phyloP scores from a whole-genome alignment of 257 asterid species.

The Capsicum chinense region DNA sequence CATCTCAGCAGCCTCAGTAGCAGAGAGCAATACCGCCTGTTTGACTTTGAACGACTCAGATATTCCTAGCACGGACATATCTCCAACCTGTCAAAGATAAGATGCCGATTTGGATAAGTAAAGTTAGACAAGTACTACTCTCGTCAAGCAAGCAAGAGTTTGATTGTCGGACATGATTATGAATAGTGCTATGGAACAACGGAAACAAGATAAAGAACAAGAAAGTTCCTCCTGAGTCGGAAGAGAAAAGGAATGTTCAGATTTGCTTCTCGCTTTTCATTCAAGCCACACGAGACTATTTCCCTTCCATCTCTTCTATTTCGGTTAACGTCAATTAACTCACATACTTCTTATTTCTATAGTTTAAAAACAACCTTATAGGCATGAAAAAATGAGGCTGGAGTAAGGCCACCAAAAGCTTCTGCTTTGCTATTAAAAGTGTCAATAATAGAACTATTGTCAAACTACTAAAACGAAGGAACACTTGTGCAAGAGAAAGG shows the following conservation, averaged over 20 bases:
- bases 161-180: neutral
- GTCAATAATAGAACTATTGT: neutral
- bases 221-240: neutral
- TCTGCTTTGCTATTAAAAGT: neutral
- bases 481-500: neutral
- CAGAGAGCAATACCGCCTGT: conserved; percentile 87
- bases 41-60: conserved; percentile 91
- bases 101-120: neutral
- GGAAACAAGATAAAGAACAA: neutral
- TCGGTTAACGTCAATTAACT: neutral
- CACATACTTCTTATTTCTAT: neutral
- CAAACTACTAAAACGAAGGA: neutral
- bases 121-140: neutral
- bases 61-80: conserved; percentile 80
- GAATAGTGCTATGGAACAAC: neutral
- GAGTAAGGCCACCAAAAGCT: neutral
- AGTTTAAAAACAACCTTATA: neutral
- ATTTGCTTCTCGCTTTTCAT: neutral
- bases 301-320: neutral
- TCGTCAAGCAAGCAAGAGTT: neutral
- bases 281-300: neutral
- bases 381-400: neutral
- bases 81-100: conserved; percentile 65
- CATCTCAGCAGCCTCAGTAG: conserved; percentile 98
- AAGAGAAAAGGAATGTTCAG: neutral